Base-by-base conservation (phyloP, 768 basidiomycete genomes). In the Inosperma sp. region DNA sequence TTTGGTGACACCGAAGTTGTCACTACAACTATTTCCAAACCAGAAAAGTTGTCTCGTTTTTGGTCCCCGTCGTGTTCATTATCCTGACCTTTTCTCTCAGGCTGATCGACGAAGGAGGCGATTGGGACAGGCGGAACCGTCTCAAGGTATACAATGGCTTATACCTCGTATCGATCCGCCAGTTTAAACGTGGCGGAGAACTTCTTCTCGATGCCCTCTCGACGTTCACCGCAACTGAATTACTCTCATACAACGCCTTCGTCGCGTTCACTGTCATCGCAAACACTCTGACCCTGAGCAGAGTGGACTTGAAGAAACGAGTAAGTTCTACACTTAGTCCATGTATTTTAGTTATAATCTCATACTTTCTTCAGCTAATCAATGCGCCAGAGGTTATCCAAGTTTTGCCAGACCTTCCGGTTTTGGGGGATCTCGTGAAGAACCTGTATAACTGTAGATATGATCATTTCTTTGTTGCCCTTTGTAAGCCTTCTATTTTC, bases 71-170 rank as follows among this genome's bases (percentile, higher is more conserved):
- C 25, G 26, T 22, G 5, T 30, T 5, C 13, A 13, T 4, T 30
- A 40, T 9, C 16, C n/a, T n/a, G 13, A 19, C 13, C 27, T 70
- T 98, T 94, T n/a, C n/a, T n/a, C n/a, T n/a, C n/a, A n/a, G n/a
- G n/a, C n/a, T n/a, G n/a, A n/a, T n/a, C n/a, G n/a, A n/a, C n/a
- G n/a, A n/a, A n/a, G n/a, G n/a, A n/a, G n/a, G n/a, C n/a, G n/a
- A n/a, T n/a, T n/a, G n/a, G 95, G 95, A 98, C 67, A 76, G 95
- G 46, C 82, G 93, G 33, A 98, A 97, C 68, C 81, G 94, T 37
- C 80, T 97, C 62, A 98, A 98, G 69, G 94, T 96, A 34, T 98
- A 97, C 72, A 81, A 82, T 46, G 93, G 87, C 46, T 72, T 95
- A 0, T 88, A 95, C 62, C 73, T 86, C 39, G 70, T 94, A 30